Evolutionary conservation across 2,329 filamentous ascomycete genomes (phyloP).

Genomic region (Penicillium sp.): DNA sequence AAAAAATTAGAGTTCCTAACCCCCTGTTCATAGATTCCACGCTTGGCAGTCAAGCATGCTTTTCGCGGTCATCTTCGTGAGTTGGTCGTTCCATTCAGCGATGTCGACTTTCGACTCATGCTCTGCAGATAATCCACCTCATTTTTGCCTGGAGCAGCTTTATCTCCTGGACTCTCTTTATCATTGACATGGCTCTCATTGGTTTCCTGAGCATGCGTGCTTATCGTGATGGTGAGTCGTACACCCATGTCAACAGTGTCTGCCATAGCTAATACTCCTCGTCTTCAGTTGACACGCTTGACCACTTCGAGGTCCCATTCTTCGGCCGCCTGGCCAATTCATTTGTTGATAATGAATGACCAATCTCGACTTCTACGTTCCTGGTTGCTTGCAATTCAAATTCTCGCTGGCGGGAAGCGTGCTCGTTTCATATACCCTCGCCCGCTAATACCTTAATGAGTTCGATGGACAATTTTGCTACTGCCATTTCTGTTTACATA

Average conservation of each 20-base stretch:
- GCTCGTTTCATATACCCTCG: constrained; percentile 25
- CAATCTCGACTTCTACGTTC: not conserved
- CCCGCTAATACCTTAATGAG: constrained; percentile 10
- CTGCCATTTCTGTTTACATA: not conserved
- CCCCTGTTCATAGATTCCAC: constrained; percentile 67
- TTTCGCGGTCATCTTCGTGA: constrained; percentile 68
- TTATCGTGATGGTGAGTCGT: constrained; percentile 73
- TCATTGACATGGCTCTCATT: constrained; percentile 74
- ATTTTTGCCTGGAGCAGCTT: constrained; percentile 83
- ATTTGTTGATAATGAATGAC: constrained; percentile 83
- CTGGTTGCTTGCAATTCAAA: constrained; percentile 15
- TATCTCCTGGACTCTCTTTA: constrained; percentile 79
- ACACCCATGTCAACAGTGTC: not conserved
- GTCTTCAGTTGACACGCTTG: constrained; percentile 59
- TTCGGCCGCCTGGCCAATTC: constrained; percentile 83
- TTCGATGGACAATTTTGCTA: constrained; percentile 1
- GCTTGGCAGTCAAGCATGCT: constrained; percentile 91
- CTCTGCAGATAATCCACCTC: constrained; percentile 72
- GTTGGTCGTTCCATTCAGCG: constrained; percentile 20
- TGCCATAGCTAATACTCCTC: not conserved
- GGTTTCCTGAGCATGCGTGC: constrained; percentile 75
- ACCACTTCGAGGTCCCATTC: constrained; percentile 81
- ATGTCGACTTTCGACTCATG: constrained; percentile 8
- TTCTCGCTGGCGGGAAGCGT: constrained; percentile 11
- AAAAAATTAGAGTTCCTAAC: not conserved